Conservation (phyloP, 768 basidiomycete genomes). For the Lactarius trivialis region DNA sequence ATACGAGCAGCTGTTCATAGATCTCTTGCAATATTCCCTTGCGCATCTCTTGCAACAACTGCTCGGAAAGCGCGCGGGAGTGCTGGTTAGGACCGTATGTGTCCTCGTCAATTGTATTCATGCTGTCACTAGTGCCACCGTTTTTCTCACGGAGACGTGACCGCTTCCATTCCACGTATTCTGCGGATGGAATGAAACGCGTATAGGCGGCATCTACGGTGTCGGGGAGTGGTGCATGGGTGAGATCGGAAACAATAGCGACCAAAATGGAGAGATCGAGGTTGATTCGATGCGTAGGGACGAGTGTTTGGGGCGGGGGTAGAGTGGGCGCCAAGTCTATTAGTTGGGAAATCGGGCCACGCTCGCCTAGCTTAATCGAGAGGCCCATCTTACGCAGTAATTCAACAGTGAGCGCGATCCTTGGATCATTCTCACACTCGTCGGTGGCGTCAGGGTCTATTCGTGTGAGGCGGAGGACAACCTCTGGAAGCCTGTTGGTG, state of each 20-base stretch:
- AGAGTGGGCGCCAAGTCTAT: conserved; percentile 4
- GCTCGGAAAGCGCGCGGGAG: conserved; percentile 62
- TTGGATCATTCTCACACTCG: conserved; percentile 38
- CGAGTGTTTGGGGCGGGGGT: conserved; percentile 22
- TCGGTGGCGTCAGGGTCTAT: conserved; percentile 40
- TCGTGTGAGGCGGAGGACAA: conserved; percentile 66
- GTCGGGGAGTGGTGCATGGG: conserved; percentile 60
- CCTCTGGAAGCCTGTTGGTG: conserved; percentile 35
- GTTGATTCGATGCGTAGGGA: conserved; percentile 59
- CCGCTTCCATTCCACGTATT: conserved; percentile 57
- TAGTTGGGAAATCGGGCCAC: conserved; percentile 27
- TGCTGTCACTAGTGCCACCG: conserved; percentile 22
- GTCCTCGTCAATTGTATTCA: conserved; percentile 7
- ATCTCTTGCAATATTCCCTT: conserved; percentile 59
- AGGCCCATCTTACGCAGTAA: conserved; percentile 56
- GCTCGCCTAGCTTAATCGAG: conserved; percentile 60
- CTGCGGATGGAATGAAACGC: conserved; percentile 56
- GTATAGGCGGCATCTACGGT: conserved; percentile 50
- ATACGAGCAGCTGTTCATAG: conserved; percentile 37
- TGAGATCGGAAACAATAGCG: conserved; percentile 76
- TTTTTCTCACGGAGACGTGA: conserved; percentile 24
- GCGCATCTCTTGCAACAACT: conserved; percentile 69
- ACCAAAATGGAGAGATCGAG: conserved; percentile 82
- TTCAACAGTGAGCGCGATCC: conserved; percentile 56
- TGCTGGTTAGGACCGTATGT: conserved; percentile 37